These are phyloP conservation scores for Astraeus odoratus DNA, from an alignment of 768 basidiomycete species.

Conservation along the genomic window DNA sequence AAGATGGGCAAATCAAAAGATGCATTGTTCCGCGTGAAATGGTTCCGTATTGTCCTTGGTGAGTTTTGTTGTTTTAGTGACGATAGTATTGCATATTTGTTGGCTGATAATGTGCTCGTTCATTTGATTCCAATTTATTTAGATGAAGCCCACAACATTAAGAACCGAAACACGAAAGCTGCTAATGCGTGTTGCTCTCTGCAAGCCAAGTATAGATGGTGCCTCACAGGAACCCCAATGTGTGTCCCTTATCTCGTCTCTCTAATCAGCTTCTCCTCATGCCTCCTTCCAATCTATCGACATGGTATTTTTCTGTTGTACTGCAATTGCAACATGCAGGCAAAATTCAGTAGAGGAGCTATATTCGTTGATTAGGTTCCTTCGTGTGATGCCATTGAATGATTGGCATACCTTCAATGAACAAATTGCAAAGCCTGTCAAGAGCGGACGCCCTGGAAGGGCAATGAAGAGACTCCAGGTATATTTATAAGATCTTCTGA, in stretches of 20 bases:
- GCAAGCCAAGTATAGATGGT: slow-evolving; percentile 80
- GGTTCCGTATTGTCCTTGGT: slow-evolving; percentile 87
- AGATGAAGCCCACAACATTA: slow-evolving; percentile 96
- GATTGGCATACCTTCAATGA: slow-evolving; percentile 75
- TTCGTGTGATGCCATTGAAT: slow-evolving; percentile 75
- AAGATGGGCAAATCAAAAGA: slow-evolving; percentile 42
- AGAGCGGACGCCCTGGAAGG: slow-evolving; percentile 48
- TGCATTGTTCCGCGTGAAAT: slow-evolving; percentile 72
- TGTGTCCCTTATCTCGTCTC: slow-evolving; percentile 18
- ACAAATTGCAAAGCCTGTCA: slow-evolving; percentile 76
- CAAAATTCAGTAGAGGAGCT: slow-evolving; percentile 91
- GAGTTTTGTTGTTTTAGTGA: slow-evolving; percentile 10
- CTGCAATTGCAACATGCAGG: slow-evolving; percentile 27
- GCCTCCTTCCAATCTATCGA: not conserved
- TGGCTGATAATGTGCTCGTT: not conserved
- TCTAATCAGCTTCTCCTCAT: not conserved
- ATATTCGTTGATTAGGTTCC: slow-evolving; percentile 83
- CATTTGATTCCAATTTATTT: not conserved
- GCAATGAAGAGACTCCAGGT: slow-evolving; percentile 87
- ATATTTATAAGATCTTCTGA: slow-evolving; percentile 7
- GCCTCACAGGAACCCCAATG: slow-evolving; percentile 81
- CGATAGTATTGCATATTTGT: too few relatives aligned
- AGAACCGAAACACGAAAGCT: slow-evolving; percentile 74
- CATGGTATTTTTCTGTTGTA: slow-evolving; percentile 8
- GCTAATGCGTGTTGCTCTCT: slow-evolving; percentile 75